Conservation (phyloP, 208 protist genomes). For the Kentomonas sorsogonicus region DNA sequence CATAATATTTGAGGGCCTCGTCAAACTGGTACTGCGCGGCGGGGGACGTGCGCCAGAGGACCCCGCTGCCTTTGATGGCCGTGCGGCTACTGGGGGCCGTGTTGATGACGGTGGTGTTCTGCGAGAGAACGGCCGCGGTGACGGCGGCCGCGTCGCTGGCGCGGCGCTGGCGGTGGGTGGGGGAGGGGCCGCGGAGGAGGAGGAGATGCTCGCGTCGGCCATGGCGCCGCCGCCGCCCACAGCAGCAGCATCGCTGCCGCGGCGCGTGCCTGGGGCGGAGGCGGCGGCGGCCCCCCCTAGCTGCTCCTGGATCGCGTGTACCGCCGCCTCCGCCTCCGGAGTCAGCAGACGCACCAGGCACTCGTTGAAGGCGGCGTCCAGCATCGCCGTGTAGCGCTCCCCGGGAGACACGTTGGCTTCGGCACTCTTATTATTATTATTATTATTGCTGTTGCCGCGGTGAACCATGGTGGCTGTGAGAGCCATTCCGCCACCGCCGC, state of each 20-base stretch:
- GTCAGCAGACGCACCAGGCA: constrained; percentile 22
- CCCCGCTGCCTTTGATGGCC: neutral
- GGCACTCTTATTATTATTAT: constrained; percentile 17
- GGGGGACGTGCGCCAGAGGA: constrained; percentile 45
- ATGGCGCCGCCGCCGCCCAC: neutral
- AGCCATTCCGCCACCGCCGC: too few species aligned
- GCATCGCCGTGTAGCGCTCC: constrained; percentile 29
- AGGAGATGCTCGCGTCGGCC: too few species aligned
- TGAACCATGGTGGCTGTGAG: too few species aligned
- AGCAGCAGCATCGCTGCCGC: neutral
- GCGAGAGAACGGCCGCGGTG: too few species aligned
- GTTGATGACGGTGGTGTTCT: too few species aligned
- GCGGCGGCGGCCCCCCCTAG: neutral
- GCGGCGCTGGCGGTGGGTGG: too few species aligned
- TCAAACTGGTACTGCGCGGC: constrained; percentile 33
- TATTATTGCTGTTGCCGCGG: constrained; percentile 3
- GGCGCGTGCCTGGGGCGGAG: neutral
- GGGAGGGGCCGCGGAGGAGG: too few species aligned
- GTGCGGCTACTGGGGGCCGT: neutral
- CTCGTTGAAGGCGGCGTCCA: constrained; percentile 43
- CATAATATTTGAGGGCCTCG: constrained; percentile 38
- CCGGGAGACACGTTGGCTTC: too few species aligned
- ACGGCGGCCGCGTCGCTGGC: too few species aligned
- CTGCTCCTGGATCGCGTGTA: too few species aligned
- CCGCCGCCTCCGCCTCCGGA: too few species aligned